phyloP scores from a whole-genome alignment of 179 eudicot genomes.

The Nepenthes alata region DNA sequence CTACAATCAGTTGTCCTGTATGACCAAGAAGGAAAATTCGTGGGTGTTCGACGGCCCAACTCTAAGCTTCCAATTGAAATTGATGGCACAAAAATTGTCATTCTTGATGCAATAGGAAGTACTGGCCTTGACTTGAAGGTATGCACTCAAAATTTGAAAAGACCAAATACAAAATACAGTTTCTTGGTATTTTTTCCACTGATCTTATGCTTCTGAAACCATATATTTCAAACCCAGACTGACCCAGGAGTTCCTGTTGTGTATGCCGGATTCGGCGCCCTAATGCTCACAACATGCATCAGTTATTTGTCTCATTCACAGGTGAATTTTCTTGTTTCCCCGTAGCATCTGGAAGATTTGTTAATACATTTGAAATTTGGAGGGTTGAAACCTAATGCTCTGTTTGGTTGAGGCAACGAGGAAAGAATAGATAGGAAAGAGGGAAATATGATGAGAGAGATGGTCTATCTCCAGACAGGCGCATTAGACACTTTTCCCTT shows the following conservation, averaged over 20 bases:
- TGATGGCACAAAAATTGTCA: slow-evolving; percentile 68
- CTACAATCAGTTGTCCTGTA: slow-evolving; percentile 84
- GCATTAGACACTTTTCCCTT: too few species aligned
- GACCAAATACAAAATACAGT: background rate
- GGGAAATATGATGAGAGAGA: too few species aligned
- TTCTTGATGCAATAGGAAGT: slow-evolving; percentile 87
- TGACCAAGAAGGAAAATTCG: slow-evolving; percentile 90
- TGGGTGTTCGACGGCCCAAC: slow-evolving; percentile 74
- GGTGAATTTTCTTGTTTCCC: slow-evolving; percentile 28
- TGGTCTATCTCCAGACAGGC: too few species aligned
- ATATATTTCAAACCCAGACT: slow-evolving; percentile 31
- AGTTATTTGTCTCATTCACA: slow-evolving; percentile 88
- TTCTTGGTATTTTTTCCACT: background rate
- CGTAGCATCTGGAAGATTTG: background rate
- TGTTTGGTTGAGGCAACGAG: background rate
- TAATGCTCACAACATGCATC: slow-evolving; percentile 95
- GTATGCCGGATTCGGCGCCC: slow-evolving; percentile 91
- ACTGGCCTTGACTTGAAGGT: slow-evolving; percentile 92
- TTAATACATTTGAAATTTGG: background rate
- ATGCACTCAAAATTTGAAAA: background rate
- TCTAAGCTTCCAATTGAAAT: slow-evolving; percentile 93
- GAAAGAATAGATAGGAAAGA: too few species aligned
- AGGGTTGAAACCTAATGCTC: background rate
- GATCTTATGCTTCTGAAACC: background rate
- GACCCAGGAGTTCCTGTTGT: slow-evolving; percentile 98